Percentiles rank a stretch among this genome's conserved stretches.
These are phyloP conservation scores for Termitomyces sp. DNA, from an alignment of 768 basidiomycete species.

Conservation along the genomic window DNA sequence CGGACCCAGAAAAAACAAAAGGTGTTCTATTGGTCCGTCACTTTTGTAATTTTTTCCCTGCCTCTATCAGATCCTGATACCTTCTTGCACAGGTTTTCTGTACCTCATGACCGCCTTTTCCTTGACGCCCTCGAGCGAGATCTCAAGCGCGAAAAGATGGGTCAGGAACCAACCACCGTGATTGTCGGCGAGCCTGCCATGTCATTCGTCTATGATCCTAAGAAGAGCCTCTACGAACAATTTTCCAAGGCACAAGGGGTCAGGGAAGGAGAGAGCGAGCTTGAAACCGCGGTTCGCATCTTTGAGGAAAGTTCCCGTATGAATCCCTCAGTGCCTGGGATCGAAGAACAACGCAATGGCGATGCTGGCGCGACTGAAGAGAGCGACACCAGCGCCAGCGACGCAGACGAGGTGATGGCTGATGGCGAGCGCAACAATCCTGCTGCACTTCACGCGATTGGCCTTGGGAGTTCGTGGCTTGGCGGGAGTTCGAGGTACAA, in stretches of 20 bases:
- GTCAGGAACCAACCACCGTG: slow-evolving; percentile 76
- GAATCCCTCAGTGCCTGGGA: neutral
- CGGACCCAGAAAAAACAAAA: slow-evolving; percentile 99
- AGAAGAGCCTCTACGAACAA: slow-evolving; percentile 83
- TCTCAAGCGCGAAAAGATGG: slow-evolving; percentile 92
- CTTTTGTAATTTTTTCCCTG: neutral
- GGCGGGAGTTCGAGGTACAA: slow-evolving; percentile 88
- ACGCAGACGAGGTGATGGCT: slow-evolving; percentile 17
- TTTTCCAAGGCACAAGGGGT: slow-evolving; percentile 50
- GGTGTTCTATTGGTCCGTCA: slow-evolving; percentile 90
- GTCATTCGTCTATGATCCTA: slow-evolving; percentile 86
- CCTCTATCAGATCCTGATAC: slow-evolving; percentile 1
- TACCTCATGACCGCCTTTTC: slow-evolving; percentile 95
- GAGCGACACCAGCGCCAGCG: slow-evolving; percentile 19
- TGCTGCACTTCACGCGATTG: slow-evolving; percentile 26
- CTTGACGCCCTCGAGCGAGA: slow-evolving; percentile 95
- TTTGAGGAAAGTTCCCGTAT: slow-evolving; percentile 21
- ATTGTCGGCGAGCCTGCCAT: slow-evolving; percentile 73
- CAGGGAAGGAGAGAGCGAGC: slow-evolving; percentile 35
- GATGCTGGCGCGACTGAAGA: slow-evolving; percentile 19
- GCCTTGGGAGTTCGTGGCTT: slow-evolving; percentile 62
- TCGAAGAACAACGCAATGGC: slow-evolving; percentile 9
- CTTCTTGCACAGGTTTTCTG: slow-evolving; percentile 70
- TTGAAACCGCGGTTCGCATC: slow-evolving; percentile 28
- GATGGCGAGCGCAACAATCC: slow-evolving; percentile 13